These are phyloP conservation scores for Cornus suecica DNA, from an alignment of 148 eudicot genomes.

Conservation along the genomic window DNA sequence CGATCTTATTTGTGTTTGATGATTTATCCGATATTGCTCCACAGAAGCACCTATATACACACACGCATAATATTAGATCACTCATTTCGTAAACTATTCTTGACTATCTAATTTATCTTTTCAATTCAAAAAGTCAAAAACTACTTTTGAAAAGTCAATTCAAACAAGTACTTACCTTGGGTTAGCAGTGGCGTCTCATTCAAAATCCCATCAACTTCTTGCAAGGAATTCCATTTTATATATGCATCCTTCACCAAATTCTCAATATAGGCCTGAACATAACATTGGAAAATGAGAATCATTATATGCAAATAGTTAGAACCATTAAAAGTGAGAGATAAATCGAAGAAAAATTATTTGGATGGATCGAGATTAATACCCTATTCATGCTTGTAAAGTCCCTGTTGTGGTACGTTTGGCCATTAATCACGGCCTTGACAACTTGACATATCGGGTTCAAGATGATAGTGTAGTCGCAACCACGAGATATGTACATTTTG, in stretches of 20 bases:
- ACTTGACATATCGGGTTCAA: constrained; percentile 57
- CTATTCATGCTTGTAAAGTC: constrained; percentile 18
- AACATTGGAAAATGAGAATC: background rate
- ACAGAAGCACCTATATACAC: constrained; percentile 13
- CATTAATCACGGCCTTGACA: constrained; percentile 37
- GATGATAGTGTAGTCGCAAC: constrained; percentile 27
- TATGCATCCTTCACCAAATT: constrained; percentile 34
- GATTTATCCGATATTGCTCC: constrained; percentile 4
- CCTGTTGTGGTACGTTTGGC: constrained; percentile 20
- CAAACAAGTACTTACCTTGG: constrained; percentile 37
- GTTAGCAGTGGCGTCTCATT: constrained; percentile 34
- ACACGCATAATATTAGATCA: too few relatives aligned
- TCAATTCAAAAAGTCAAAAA: too few relatives aligned
- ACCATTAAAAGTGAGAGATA: too few relatives aligned
- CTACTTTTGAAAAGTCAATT: too few relatives aligned
- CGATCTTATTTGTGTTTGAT: background rate
- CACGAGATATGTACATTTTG: constrained; percentile 38
- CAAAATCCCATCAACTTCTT: constrained; percentile 32
- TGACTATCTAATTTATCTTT: too few relatives aligned
- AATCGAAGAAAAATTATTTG: too few relatives aligned
- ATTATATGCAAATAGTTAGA: too few relatives aligned
- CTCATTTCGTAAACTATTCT: too few relatives aligned
- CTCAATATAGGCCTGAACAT: constrained; percentile 26
- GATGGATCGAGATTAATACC: constrained; percentile 13
- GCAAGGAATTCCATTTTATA: constrained; percentile 35